Conservation (phyloP, 2,329 filamentous ascomycete species). For the Arachnomyces sp. region DNA sequence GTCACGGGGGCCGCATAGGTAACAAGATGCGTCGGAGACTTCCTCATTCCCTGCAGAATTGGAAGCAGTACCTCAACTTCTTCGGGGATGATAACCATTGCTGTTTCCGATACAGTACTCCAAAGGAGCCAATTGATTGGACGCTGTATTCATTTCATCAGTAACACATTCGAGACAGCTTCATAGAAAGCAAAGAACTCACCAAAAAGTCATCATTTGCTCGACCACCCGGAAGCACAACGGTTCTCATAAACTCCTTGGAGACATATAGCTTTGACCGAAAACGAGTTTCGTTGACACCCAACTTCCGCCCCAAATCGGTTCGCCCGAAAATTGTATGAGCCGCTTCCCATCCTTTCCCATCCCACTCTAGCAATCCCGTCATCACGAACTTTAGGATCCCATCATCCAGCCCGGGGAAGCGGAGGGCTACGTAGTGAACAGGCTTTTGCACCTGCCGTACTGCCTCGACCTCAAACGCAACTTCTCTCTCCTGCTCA, state of each 20-base stretch:
- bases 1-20: conserved; percentile 54
- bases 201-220: conserved; percentile 9
- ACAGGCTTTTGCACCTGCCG: conserved; percentile 45
- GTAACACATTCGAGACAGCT: neutral
- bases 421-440: conserved; percentile 33
- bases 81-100: conserved; percentile 53
- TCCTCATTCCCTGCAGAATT: conserved; percentile 23
- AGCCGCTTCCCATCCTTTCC: conserved; percentile 32
- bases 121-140: conserved; percentile 56
- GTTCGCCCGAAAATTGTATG: conserved; percentile 37
- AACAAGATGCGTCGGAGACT: conserved; percentile 38
- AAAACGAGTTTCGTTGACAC: conserved; percentile 13
- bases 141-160: conserved; percentile 22
- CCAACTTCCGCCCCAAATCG: conserved; percentile 28
- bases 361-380: conserved; percentile 33
- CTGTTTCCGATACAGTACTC: conserved; percentile 39
- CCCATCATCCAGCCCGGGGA: conserved; percentile 41
- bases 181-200: conserved; percentile 1
- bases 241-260: conserved; percentile 9
- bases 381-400: conserved; percentile 40
- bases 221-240: conserved; percentile 4
- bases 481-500: conserved; percentile 50
- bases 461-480: conserved; percentile 49
- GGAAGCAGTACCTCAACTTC: conserved; percentile 52
- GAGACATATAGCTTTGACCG: conserved; percentile 6